These are phyloP conservation scores for Agaricus sinodeliciosus DNA, from an alignment of 768 basidiomycete genomes.

Conservation along the genomic window DNA sequence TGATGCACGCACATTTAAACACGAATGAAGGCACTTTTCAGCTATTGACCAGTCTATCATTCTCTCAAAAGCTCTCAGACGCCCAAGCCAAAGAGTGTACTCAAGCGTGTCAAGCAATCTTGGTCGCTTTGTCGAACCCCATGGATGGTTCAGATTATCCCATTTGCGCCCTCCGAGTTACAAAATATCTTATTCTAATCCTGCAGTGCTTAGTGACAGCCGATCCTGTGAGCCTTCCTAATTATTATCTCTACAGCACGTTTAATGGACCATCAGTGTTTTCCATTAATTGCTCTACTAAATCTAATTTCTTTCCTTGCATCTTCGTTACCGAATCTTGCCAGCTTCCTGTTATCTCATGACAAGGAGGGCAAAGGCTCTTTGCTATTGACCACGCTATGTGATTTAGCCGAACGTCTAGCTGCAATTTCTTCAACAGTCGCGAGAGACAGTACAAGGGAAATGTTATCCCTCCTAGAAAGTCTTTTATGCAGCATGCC, in stretches of 20 bases:
- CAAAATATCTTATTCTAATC: constrained; percentile 33
- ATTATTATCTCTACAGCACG: not conserved
- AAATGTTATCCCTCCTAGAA: constrained; percentile 43
- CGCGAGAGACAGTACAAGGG: constrained; percentile 16
- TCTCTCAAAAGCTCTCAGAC: constrained; percentile 9
- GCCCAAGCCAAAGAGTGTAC: constrained; percentile 25
- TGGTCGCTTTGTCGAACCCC: constrained; percentile 38
- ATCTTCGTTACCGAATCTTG: constrained; percentile 35
- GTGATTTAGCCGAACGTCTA: not conserved
- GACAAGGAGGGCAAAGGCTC: constrained; percentile 20
- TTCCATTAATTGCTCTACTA: constrained; percentile 42
- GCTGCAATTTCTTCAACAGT: not conserved
- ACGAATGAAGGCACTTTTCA: constrained; percentile 44
- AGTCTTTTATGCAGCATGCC: constrained; percentile 42
- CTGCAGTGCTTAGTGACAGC: constrained; percentile 27
- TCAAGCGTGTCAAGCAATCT: constrained; percentile 33
- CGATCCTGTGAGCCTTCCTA: constrained; percentile 31
- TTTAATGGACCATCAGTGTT: constrained; percentile 27
- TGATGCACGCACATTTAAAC: constrained; percentile 44
- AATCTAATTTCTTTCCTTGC: constrained; percentile 43
- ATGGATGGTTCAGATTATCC: constrained; percentile 25
- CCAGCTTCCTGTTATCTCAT: constrained; percentile 16
- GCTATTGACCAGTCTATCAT: constrained; percentile 34
- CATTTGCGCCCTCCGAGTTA: constrained; percentile 24
- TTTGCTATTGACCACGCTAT: constrained; percentile 23